Conservation (phyloP, 495 filamentous ascomycete genomes). For the Pseudoneurospora amorphoporcata region DNA sequence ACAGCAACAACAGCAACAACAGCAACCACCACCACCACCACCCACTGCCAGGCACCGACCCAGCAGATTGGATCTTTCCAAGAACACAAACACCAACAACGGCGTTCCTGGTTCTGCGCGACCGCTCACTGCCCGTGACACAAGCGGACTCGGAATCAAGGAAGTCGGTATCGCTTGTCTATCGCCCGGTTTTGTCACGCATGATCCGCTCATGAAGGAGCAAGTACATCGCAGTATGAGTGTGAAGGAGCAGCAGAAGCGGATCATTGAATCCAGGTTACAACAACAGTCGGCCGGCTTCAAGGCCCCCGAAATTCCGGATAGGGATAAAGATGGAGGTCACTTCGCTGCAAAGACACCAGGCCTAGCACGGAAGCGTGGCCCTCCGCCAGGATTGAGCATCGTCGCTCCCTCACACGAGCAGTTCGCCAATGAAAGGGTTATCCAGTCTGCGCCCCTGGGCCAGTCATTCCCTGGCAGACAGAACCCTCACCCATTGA, state of each 20-base stretch:
- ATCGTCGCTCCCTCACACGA: slow-evolving; percentile 95
- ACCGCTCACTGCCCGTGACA: slow-evolving; percentile 68
- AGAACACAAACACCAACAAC: slow-evolving; percentile 50
- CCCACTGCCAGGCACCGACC: slow-evolving; percentile 69
- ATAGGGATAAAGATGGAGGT: slow-evolving; percentile 41
- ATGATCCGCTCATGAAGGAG: slow-evolving; percentile 93
- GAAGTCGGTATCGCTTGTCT: slow-evolving; percentile 90
- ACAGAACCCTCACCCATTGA: slow-evolving; percentile 69
- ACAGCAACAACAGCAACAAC: background rate
- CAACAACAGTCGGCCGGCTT: slow-evolving; percentile 78
- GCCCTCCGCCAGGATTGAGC: slow-evolving; percentile 78
- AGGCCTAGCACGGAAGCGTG: slow-evolving; percentile 55
- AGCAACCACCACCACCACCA: background rate
- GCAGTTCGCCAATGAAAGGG: slow-evolving; percentile 89
- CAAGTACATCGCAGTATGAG: slow-evolving; percentile 89
- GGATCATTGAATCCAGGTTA: slow-evolving; percentile 85
- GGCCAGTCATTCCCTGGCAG: slow-evolving; percentile 91
- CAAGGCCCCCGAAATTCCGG: slow-evolving; percentile 43
- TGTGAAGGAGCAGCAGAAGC: slow-evolving; percentile 85
- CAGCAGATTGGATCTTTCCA: slow-evolving; percentile 79
- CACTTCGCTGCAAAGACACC: slow-evolving; percentile 56
- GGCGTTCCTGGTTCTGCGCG: slow-evolving; percentile 52
- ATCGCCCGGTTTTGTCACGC: slow-evolving; percentile 89
- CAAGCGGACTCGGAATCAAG: slow-evolving; percentile 63
- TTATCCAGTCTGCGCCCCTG: slow-evolving; percentile 95